These are phyloP conservation scores for Rhodotorula sp. DNA, from an alignment of 1,284 basidiomycete species.

Conservation along the genomic window DNA sequence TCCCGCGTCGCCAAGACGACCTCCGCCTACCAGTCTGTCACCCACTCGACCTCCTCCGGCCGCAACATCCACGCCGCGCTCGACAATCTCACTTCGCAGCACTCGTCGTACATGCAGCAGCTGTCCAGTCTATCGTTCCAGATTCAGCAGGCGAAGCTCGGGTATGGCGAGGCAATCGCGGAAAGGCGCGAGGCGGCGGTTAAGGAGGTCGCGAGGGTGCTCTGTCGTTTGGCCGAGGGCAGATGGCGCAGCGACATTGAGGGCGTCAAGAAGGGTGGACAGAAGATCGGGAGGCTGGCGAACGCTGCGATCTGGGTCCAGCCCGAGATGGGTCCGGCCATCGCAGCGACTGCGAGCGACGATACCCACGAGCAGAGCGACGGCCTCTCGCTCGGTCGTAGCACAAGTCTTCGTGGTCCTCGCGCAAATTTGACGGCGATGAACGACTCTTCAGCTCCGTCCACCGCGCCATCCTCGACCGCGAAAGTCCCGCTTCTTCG, in stretches of 20 bases:
- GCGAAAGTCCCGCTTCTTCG: too few species aligned
- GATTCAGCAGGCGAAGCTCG: conserved; percentile 1
- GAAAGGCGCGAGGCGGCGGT: conserved; percentile 10
- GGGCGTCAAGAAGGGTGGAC: conserved; percentile 10
- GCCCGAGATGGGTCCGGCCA: conserved; percentile 2
- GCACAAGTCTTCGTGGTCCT: background rate
- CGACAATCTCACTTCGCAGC: conserved; percentile 20
- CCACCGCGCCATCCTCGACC: background rate
- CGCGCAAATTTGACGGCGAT: conserved; percentile 10
- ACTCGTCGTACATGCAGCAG: conserved; percentile 7
- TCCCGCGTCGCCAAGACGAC: conserved; percentile 27
- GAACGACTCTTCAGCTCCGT: background rate
- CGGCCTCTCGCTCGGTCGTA: too few species aligned
- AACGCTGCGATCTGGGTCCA: conserved; percentile 16
- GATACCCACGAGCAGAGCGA: background rate
- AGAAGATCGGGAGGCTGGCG: conserved; percentile 18
- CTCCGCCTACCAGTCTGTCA: conserved; percentile 14
- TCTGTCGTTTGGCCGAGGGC: conserved; percentile 17
- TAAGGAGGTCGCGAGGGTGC: conserved; percentile 10
- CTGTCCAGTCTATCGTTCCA: conserved; percentile 12
- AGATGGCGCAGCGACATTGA: conserved; percentile 28
- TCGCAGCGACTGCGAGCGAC: background rate
- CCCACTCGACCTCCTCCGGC: background rate
- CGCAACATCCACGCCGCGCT: conserved; percentile 18
- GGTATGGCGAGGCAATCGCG: conserved; percentile 14